Evolutionary conservation across 2,329 filamentous ascomycete species (phyloP), one percentile per base, ranked within the genome.

Genomic region (Botrytis medusae): DNA sequence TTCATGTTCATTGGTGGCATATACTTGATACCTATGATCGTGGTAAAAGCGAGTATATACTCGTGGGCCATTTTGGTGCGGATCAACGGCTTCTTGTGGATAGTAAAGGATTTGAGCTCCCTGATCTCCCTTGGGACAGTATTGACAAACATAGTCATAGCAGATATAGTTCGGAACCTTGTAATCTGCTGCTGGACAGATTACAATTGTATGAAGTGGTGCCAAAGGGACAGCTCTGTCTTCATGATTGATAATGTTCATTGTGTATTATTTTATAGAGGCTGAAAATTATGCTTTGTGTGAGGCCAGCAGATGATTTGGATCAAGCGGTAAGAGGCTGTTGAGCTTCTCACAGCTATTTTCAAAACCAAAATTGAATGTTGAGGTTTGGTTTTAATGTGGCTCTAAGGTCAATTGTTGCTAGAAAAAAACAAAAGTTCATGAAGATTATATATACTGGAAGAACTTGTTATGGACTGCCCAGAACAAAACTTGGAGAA

Each of bases 31-130:
- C 2, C 64, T 48, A 14, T 22, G 34, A 40, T 68, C 64, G 18
- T 68, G 9, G 34, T 68, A 68, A 22, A 68, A 40, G 8, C 64
- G 64, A 37, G 4, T 57, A 4, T 68, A 68, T 40, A 68, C 48
- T 42, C 48, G 34, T 68, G 64, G 64, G 18, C 16, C 46, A 29
- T 29, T 57, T 16, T 57, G 46, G 29, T 20, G 8, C 40, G 34
- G 14, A 40, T 40, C 32, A 18, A 25, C 7, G 4, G 64, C 37
- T 54, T 34, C 22, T n/a, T 40, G 32, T 8, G 48, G 18, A 22
- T 42, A n/a, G n/a, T 54, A 68, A 20, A 68, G 7, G n/a, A 68
- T 14, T 40, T 57, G 64, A 48, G 18, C 9, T 57, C 65, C 65
- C 57, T 57, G 48, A 3, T 68, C 48, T 29, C n/a, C 65, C 1